Evolutionary conservation across 2,329 filamentous ascomycete species (phyloP).

Genomic region (Orbilia javanica): DNA sequence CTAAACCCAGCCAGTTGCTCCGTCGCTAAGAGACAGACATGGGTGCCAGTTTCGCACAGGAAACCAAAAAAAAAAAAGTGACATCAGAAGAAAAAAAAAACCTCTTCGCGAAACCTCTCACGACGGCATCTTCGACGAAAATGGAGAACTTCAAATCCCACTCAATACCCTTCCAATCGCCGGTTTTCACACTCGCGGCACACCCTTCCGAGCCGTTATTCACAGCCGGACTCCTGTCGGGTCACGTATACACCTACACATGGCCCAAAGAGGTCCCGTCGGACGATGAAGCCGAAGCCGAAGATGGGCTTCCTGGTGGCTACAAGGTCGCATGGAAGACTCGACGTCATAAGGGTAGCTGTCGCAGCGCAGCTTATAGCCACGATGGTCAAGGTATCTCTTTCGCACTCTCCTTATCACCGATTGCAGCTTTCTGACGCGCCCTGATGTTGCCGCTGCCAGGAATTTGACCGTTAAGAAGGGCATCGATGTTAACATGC

Average conservation of each 20-base stretch:
- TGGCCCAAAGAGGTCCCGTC: constrained; percentile 58
- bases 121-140: not conserved
- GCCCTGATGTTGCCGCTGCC: constrained; percentile 4
- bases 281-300: constrained; percentile 23
- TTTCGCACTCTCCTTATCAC: constrained; percentile 67
- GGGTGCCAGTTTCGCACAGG: not conserved
- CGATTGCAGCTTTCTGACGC: constrained; percentile 13
- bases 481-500: not conserved
- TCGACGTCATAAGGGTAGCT: constrained; percentile 91
- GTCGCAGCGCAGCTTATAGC: constrained; percentile 82
- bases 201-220: constrained; percentile 87
- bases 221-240: constrained; percentile 84
- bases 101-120: not conserved
- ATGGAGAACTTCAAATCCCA: constrained; percentile 57
- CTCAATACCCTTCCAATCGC: constrained; percentile 84
- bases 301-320: constrained; percentile 43
- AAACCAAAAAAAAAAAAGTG: constrained; percentile 19
- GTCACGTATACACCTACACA: constrained; percentile 81
- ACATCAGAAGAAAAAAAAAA: constrained; percentile 14
- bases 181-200: constrained; percentile 88
- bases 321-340: constrained; percentile 83
- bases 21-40: no score
- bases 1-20: not conserved
- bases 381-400: constrained; percentile 77
- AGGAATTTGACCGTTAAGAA: constrained; percentile 51